phyloP scores from a whole-genome alignment of 768 basidiomycete genomes.

The Exidia glandulosa region DNA sequence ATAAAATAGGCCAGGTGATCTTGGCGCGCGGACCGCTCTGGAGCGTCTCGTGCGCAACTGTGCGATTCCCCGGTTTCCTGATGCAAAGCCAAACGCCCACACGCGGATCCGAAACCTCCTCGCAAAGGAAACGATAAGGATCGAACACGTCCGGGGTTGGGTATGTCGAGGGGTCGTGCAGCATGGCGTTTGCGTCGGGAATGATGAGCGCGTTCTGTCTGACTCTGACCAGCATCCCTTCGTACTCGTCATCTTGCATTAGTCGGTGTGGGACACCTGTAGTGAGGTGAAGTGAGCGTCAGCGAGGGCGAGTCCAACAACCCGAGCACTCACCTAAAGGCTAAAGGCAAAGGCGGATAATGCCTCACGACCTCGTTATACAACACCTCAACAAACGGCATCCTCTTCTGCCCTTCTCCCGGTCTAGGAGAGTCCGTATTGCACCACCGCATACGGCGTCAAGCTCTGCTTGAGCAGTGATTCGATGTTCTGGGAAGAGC shows the following conservation, averaged over 20 bases:
- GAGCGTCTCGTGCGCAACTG: too few species aligned
- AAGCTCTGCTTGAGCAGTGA: not conserved
- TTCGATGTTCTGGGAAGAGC: conserved; percentile 17
- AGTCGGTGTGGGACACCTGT: not conserved
- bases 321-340: conserved; percentile 17
- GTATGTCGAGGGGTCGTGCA: conserved; percentile 37
- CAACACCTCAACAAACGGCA: conserved; percentile 52
- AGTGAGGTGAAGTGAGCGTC: not conserved
- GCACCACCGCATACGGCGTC: not conserved
- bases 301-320: not conserved
- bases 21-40: too few species aligned
- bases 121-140: conserved; percentile 44
- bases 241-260: conserved; percentile 3
- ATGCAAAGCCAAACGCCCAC: not conserved
- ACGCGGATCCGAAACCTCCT: not conserved
- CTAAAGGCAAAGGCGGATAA: conserved; percentile 46
- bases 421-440: conserved; percentile 38
- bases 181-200: conserved; percentile 16
- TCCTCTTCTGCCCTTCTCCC: conserved; percentile 39
- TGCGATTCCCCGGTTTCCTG: too few species aligned
- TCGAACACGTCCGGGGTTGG: conserved; percentile 38
- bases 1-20: too few species aligned
- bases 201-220: not conserved
- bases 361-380: conserved; percentile 46
- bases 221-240: not conserved